These are phyloP conservation scores for Chytridiales sp. DNA, from an alignment of 371 early-diverging fungal species.

Conservation along the genomic window DNA sequence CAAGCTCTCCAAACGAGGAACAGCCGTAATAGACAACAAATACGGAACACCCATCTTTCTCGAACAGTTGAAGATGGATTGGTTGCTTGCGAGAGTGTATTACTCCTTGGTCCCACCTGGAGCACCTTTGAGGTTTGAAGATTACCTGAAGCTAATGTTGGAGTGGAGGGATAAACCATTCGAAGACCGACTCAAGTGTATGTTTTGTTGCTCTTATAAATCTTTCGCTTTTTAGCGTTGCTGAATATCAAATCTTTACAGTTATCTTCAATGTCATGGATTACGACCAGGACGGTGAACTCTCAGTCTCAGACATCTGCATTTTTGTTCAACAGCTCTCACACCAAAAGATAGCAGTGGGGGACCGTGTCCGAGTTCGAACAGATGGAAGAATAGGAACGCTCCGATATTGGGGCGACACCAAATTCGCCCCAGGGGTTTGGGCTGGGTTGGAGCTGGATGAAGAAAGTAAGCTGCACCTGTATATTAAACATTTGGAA, in stretches of 20 bases:
- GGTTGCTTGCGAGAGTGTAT: constrained; percentile 24
- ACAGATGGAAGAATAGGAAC: constrained; percentile 41
- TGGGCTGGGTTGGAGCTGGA: constrained; percentile 83
- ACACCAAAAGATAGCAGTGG: constrained; percentile 19
- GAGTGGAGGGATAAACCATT: constrained; percentile 19
- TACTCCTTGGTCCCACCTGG: constrained; percentile 22
- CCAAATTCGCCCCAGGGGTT: constrained; percentile 70
- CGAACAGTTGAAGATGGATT: constrained; percentile 24
- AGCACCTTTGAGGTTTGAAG: constrained; percentile 19
- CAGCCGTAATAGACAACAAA: constrained; percentile 5
- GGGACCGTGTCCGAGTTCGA: constrained; percentile 27
- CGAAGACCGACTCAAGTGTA: constrained; percentile 24
- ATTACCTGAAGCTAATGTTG: constrained; percentile 18
- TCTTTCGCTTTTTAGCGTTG: neutral
- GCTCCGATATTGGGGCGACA: constrained; percentile 68
- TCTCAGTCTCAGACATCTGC: constrained; percentile 26
- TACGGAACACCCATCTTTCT: constrained; percentile 12
- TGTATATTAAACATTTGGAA: neutral
- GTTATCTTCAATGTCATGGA: constrained; percentile 35
- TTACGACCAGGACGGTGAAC: constrained; percentile 28
- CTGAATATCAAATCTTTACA: neutral
- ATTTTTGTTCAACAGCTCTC: constrained; percentile 26
- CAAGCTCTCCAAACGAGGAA: neutral
- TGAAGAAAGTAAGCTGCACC: constrained; percentile 36
- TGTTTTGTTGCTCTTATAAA: neutral